These are phyloP conservation scores for Peniophora sp. DNA, from an alignment of 1,284 basidiomycete genomes.

Conservation along the genomic window DNA sequence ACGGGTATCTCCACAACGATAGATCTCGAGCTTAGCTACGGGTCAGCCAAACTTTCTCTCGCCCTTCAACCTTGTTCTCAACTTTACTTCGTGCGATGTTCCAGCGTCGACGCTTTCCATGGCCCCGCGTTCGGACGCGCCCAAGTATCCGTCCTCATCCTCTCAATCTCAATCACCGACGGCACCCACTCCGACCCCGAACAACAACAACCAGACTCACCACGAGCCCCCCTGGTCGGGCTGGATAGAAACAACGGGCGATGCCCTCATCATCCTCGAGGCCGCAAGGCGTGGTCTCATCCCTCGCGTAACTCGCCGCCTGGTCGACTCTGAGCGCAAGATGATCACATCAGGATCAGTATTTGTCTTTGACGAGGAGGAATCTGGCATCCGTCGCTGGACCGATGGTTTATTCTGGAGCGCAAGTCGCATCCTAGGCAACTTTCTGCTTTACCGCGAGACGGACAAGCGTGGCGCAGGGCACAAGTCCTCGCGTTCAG, in stretches of 20 bases:
- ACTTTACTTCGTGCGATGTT: neutral
- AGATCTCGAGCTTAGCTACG: neutral
- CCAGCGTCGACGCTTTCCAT: neutral
- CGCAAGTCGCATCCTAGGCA: slow-evolving; percentile 82
- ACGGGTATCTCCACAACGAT: neutral
- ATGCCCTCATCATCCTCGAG: slow-evolving; percentile 93
- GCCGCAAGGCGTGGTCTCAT: slow-evolving; percentile 86
- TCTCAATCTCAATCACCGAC: neutral
- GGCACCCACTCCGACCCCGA: neutral
- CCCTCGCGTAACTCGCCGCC: slow-evolving; percentile 87
- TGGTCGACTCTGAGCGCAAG: slow-evolving; percentile 87
- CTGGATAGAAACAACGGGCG: slow-evolving; percentile 92
- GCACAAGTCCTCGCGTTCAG: slow-evolving; percentile 42
- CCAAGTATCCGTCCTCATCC: neutral
- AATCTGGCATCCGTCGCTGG: slow-evolving; percentile 98
- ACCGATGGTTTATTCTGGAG: slow-evolving; percentile 96
- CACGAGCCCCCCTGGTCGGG: slow-evolving; percentile 80
- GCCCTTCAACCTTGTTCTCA: neutral
- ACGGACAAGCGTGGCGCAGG: slow-evolving; percentile 74
- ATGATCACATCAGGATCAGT: slow-evolving; percentile 93
- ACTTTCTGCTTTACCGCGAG: slow-evolving; percentile 92
- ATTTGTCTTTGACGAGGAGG: slow-evolving; percentile 96
- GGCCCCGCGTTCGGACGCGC: neutral
- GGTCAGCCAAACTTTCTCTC: neutral
- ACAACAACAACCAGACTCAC: slow-evolving; percentile 7